A percentile compares a stretch with the other conserved stretches of the same genome.
These are phyloP conservation scores for Nakaseomyces nivariensis DNA, from an alignment of 1,139 yeast genomes.

Conservation along the genomic window DNA sequence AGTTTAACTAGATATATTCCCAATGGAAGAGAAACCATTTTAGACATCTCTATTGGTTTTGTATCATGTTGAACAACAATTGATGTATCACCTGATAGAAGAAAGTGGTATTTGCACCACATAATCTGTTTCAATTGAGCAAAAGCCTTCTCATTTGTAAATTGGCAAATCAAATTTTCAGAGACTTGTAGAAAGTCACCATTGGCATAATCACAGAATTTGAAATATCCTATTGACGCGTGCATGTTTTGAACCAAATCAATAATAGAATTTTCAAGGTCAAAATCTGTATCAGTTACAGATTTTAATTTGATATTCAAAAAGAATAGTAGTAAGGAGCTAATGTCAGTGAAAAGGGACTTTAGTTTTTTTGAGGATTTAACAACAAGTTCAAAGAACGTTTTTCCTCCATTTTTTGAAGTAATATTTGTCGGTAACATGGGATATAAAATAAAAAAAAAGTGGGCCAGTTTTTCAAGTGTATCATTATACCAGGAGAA, in stretches of 20 bases:
- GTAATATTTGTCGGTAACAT: background rate
- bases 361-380: slow-evolving; percentile 38
- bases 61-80: slow-evolving; percentile 64
- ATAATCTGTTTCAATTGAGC: slow-evolving; percentile 66
- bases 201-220: slow-evolving; percentile 55
- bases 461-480: background rate
- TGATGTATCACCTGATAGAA: slow-evolving; percentile 47
- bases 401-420: slow-evolving; percentile 14
- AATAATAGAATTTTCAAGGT: slow-evolving; percentile 6
- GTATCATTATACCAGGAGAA: slow-evolving; percentile 1
- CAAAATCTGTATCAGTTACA: slow-evolving; percentile 17
- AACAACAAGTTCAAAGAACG: slow-evolving; percentile 27
- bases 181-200: slow-evolving; percentile 56
- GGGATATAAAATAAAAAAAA: background rate
- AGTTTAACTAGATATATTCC: slow-evolving; percentile 54
- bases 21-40: slow-evolving; percentile 46
- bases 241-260: slow-evolving; percentile 50
- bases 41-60: slow-evolving; percentile 33
- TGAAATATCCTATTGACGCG: slow-evolving; percentile 58
- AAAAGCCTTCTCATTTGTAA: slow-evolving; percentile 36
- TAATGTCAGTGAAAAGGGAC: slow-evolving; percentile 40
- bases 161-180: slow-evolving; percentile 43
- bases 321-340: slow-evolving; percentile 31
- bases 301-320: slow-evolving; percentile 27
- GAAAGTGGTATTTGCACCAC: slow-evolving; percentile 67